Conservation (phyloP, 331 rosid genomes). For the Quercus lobata region DNA sequence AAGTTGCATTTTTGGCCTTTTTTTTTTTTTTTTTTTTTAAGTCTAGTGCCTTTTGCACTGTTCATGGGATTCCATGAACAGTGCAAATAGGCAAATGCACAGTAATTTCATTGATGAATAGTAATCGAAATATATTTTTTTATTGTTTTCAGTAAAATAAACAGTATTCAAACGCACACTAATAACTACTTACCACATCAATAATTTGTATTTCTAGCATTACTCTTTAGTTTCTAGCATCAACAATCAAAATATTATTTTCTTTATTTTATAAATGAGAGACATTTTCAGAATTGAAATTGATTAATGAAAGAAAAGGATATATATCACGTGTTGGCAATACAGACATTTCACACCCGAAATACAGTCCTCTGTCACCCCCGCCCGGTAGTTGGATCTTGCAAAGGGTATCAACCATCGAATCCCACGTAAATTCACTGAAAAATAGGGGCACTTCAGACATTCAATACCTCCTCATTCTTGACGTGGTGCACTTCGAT, state of each 20-base stretch:
- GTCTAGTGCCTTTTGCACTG: too few relatives aligned
- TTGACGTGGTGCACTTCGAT: background rate
- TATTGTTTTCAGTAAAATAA: too few relatives aligned
- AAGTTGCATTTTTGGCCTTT: too few relatives aligned
- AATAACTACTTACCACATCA: accelerated
- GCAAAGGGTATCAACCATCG: background rate
- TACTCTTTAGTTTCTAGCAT: too few relatives aligned
- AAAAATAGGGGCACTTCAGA: background rate
- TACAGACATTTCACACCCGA: background rate
- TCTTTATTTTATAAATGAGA: too few relatives aligned
- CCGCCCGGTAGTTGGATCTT: background rate
- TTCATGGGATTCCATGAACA: too few relatives aligned
- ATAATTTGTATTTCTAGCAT: accelerated
- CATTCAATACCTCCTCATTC: background rate
- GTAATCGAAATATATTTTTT: too few relatives aligned
- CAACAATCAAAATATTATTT: too few relatives aligned
- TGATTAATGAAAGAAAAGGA: background rate
- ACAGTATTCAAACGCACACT: accelerated
- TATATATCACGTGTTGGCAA: background rate
- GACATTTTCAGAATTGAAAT: background rate
- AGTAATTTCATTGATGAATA: too few relatives aligned
- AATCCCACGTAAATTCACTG: background rate
- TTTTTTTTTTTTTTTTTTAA: too few relatives aligned
- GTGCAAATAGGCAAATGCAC: too few relatives aligned
- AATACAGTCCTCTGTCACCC: background rate